These are phyloP conservation scores for Phialophora tarda DNA, from an alignment of 2,329 filamentous ascomycete species.

Conservation along the genomic window DNA sequence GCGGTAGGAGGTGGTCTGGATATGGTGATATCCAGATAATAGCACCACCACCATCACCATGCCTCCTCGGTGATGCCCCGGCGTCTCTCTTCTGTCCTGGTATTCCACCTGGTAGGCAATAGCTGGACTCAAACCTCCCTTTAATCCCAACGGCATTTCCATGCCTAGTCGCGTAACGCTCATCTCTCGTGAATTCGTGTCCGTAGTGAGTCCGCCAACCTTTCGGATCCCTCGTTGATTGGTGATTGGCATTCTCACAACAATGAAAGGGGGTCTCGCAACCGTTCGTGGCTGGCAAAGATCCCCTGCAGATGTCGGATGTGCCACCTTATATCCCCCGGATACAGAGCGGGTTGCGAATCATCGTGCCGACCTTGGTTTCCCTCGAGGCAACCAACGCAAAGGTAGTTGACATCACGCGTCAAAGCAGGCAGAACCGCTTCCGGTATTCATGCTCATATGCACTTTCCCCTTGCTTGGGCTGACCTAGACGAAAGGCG, in stretches of 20 bases:
- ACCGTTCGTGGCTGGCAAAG: neutral
- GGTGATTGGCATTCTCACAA: neutral
- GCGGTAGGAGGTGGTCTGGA: neutral
- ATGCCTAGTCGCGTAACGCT: neutral
- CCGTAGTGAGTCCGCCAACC: neutral
- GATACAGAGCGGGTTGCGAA: neutral
- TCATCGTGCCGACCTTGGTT: neutral
- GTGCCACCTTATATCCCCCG: neutral
- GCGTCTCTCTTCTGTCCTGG: neutral
- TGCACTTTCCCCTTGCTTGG: neutral
- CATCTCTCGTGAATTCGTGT: neutral
- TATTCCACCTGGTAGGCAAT: neutral
- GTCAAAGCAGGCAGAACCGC: neutral
- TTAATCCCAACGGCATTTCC: neutral
- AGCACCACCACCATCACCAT: neutral
- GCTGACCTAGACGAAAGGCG: neutral
- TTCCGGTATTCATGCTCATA: neutral
- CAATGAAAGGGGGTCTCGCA: neutral
- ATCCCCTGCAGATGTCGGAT: neutral
- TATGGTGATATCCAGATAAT: neutral
- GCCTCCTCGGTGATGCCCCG: neutral
- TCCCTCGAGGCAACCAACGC: neutral
- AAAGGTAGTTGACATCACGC: neutral
- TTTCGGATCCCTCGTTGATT: neutral
- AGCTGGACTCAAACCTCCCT: neutral